These are phyloP conservation scores for Colletotrichum theobromicola DNA, from an alignment of 2,329 filamentous ascomycete genomes.

Conservation along the genomic window DNA sequence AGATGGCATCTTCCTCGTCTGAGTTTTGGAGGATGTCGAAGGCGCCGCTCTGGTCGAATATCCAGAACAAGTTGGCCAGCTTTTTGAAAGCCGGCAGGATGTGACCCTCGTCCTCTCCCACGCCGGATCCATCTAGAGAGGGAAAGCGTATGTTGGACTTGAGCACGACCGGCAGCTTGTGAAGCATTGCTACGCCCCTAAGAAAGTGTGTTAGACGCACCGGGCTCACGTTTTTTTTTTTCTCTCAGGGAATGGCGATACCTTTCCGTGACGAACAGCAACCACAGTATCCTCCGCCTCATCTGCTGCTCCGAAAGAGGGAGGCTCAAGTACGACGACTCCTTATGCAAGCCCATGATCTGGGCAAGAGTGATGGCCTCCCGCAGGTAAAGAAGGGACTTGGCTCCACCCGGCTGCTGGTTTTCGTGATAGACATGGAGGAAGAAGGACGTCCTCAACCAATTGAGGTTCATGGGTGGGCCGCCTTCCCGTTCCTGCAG, in stretches of 20 bases:
- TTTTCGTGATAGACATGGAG: conserved; percentile 59
- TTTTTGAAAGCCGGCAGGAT: conserved; percentile 55
- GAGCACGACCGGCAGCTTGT: conserved; percentile 52
- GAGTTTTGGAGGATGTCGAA: conserved; percentile 50
- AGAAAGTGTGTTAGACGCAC: neutral
- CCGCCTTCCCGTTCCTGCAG: conserved; percentile 30
- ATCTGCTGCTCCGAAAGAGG: conserved; percentile 46
- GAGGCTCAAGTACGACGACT: conserved; percentile 42
- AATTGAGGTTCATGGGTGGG: conserved; percentile 39
- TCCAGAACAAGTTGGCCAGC: conserved; percentile 53
- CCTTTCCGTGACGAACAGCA: conserved; percentile 46
- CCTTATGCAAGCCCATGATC: conserved; percentile 50
- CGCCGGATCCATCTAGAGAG: conserved; percentile 34
- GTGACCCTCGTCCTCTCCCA: conserved; percentile 43
- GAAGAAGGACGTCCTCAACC: conserved; percentile 53
- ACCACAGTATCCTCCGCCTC: conserved; percentile 43
- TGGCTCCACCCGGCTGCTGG: conserved; percentile 46
- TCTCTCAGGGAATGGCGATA: neutral
- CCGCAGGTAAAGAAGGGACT: conserved; percentile 52
- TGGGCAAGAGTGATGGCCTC: conserved; percentile 59
- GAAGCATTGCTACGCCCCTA: conserved; percentile 54
- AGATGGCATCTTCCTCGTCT: conserved; percentile 34
- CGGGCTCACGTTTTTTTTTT: neutral
- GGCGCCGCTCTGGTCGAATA: conserved; percentile 53
- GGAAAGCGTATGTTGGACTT: conserved; percentile 43